A percentile compares a stretch with the other conserved stretches of the same genome.
Evolutionary conservation across 192 early-diverging fungal species (phyloP).

Genomic region (Podila verticillata): DNA sequence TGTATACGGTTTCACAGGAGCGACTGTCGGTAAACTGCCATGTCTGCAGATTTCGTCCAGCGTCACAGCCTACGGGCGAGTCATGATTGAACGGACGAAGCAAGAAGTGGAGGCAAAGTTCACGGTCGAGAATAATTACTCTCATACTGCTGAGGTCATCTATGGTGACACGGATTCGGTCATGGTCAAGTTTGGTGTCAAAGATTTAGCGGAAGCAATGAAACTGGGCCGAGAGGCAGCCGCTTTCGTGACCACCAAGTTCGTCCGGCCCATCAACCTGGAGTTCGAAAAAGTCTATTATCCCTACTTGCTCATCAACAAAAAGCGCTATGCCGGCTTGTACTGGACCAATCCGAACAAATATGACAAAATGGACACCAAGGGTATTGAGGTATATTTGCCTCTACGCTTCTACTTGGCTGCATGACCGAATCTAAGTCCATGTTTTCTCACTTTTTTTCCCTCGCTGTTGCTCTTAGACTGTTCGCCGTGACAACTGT

Average conservation of each 20-base stretch:
- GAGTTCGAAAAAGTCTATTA: constrained; percentile 99
- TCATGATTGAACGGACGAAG: constrained; percentile 95
- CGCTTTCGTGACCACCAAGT: constrained; percentile 83
- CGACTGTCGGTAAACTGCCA: constrained; percentile 90
- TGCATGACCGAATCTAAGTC: too few relatives aligned
- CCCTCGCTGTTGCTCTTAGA: constrained; percentile 55
- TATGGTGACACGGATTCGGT: constrained; percentile 99
- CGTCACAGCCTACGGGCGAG: constrained; percentile 93
- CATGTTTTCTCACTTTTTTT: background rate
- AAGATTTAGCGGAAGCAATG: constrained; percentile 86
- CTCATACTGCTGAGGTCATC: constrained; percentile 89
- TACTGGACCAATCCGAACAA: constrained; percentile 96
- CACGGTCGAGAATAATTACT: constrained; percentile 87
- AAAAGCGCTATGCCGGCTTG: constrained; percentile 97
- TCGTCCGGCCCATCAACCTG: constrained; percentile 94
- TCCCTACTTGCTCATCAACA: constrained; percentile 97
- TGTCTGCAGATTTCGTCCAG: constrained; percentile 94
- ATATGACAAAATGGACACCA: constrained; percentile 96
- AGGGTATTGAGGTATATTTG: constrained; percentile 87
- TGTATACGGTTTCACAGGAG: constrained; percentile 97
- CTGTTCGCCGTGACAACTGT: constrained; percentile 96
- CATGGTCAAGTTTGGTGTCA: constrained; percentile 97
- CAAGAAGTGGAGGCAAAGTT: constrained; percentile 84
- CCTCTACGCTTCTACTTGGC: background rate
- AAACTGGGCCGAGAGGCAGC: constrained; percentile 84